Evolutionary conservation across 1,284 basidiomycete genomes (phyloP).

Genomic region (Ganoderma lingzhi): DNA sequence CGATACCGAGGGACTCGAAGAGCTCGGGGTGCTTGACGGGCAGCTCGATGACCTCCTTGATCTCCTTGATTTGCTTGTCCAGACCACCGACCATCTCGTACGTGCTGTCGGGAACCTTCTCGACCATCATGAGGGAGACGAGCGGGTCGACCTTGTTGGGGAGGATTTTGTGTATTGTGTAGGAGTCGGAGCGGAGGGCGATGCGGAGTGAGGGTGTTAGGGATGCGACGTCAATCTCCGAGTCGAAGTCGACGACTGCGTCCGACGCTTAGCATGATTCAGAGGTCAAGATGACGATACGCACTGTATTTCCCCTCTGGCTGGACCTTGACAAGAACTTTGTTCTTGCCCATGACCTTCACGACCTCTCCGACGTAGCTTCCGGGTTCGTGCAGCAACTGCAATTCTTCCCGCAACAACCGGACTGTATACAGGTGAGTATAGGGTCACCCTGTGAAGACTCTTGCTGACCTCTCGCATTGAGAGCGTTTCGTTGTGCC

Average conservation of each 20-base stretch:
- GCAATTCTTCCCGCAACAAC: conserved; percentile 91
- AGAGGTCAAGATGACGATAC: conserved; percentile 30
- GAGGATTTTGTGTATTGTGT: conserved; percentile 93
- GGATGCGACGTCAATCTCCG: conserved; percentile 84
- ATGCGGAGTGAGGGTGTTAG: conserved; percentile 92
- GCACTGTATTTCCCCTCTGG: conserved; percentile 98
- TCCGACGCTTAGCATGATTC: background rate
- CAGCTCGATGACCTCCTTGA: conserved; percentile 98
- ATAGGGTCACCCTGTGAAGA: background rate
- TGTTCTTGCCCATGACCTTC: conserved; percentile 99
- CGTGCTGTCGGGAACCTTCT: conserved; percentile 98
- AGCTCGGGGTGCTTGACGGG: conserved; percentile 99
- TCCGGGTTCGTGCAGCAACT: conserved; percentile 95
- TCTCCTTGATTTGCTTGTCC: conserved; percentile 99
- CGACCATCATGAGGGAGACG: conserved; percentile 99
- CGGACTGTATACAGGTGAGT: conserved; percentile 61
- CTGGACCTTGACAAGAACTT: conserved; percentile 98
- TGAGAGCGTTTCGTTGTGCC: conserved; percentile 96
- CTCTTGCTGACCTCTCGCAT: conserved; percentile 78
- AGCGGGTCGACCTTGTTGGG: conserved; percentile 97
- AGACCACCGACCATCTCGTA: conserved; percentile 99
- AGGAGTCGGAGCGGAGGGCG: conserved; percentile 95
- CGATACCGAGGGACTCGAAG: conserved; percentile 96
- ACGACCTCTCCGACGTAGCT: conserved; percentile 98
- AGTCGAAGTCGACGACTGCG: conserved; percentile 92